Conservation (phyloP, 2,329 filamentous ascomycete species). For the Coniochaeta sp. region DNA sequence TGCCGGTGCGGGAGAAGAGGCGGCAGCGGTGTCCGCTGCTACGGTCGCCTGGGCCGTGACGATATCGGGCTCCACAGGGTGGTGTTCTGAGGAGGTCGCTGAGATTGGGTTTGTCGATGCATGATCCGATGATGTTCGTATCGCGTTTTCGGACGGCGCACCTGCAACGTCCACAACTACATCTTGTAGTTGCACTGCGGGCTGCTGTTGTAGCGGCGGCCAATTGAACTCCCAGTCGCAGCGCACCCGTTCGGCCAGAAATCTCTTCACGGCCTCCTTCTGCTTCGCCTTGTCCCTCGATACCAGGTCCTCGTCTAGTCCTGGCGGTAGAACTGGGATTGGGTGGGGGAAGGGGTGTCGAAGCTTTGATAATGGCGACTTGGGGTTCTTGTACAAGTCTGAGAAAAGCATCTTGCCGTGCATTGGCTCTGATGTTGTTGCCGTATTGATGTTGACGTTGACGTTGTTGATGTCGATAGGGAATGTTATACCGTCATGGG, state of each 20-base stretch:
- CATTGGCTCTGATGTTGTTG: constrained; percentile 1
- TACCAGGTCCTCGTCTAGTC: constrained; percentile 54
- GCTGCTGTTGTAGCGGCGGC: constrained; percentile 27
- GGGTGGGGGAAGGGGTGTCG: constrained; percentile 29
- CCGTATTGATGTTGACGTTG: background rate
- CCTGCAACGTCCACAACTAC: too few species aligned
- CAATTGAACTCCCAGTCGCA: constrained; percentile 56
- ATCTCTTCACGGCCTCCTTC: constrained; percentile 54
- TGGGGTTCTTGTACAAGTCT: constrained; percentile 50
- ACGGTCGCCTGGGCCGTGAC: too few species aligned
- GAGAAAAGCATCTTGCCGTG: constrained; percentile 47
- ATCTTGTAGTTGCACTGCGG: background rate
- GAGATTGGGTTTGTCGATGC: too few species aligned
- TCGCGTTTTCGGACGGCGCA: too few species aligned
- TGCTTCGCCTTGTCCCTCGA: constrained; percentile 56
- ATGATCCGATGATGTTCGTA: too few species aligned
- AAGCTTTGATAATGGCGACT: constrained; percentile 44
- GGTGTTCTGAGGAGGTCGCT: too few species aligned
- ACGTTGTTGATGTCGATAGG: constrained; percentile 4
- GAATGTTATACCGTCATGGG: too few species aligned
- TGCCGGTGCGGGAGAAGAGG: background rate
- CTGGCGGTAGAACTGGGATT: constrained; percentile 20
- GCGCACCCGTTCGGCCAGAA: constrained; percentile 45
- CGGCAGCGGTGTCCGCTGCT: too few species aligned
- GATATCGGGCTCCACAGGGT: too few species aligned